Percentiles rank a stretch among this genome's conserved stretches.
These are phyloP conservation scores for Claviceps citrina DNA, from an alignment of 2,329 filamentous ascomycete species.

Conservation along the genomic window DNA sequence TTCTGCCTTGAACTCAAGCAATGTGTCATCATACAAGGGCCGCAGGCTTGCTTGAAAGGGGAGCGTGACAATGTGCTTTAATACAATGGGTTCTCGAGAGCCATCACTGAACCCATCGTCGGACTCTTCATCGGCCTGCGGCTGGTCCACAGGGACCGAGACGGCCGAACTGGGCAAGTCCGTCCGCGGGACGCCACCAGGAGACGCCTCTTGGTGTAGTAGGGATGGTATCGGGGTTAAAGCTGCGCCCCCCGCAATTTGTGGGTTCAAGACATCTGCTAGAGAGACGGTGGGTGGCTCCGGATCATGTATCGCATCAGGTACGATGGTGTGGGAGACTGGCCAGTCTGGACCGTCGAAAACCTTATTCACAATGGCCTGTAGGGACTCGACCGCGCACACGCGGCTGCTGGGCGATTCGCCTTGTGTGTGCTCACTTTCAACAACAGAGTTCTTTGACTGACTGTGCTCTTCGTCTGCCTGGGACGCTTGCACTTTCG, in stretches of 20 bases:
- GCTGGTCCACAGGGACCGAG: slow-evolving; percentile 14
- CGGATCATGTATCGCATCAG: slow-evolving; percentile 9
- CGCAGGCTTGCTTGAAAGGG: slow-evolving; percentile 39
- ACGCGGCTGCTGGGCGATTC: slow-evolving; percentile 5
- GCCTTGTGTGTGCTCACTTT: slow-evolving; percentile 1
- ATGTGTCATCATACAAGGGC: slow-evolving; percentile 34
- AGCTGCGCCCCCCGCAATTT: slow-evolving; percentile 11
- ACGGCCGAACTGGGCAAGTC: slow-evolving; percentile 11
- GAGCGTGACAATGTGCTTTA: slow-evolving; percentile 38
- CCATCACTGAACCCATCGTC: slow-evolving; percentile 9
- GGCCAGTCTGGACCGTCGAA: slow-evolving; percentile 10
- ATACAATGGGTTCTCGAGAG: slow-evolving; percentile 3
- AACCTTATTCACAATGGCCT: slow-evolving; percentile 9
- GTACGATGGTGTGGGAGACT: slow-evolving; percentile 10
- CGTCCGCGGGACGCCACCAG: slow-evolving; percentile 6
- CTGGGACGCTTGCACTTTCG: background rate
- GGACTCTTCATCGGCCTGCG: slow-evolving; percentile 11
- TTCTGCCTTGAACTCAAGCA: slow-evolving; percentile 27
- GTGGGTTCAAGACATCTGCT: slow-evolving; percentile 21
- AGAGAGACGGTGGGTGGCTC: slow-evolving; percentile 22
- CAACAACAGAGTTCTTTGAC: background rate
- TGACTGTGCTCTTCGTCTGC: background rate
- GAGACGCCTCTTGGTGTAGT: slow-evolving; percentile 7
- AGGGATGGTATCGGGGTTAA: slow-evolving; percentile 12
- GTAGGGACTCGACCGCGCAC: slow-evolving; percentile 11